Percentiles rank a stretch among this genome's conserved stretches.
Conservation (phyloP, 441 rosid species). For the Flueggea neowawraea region DNA sequence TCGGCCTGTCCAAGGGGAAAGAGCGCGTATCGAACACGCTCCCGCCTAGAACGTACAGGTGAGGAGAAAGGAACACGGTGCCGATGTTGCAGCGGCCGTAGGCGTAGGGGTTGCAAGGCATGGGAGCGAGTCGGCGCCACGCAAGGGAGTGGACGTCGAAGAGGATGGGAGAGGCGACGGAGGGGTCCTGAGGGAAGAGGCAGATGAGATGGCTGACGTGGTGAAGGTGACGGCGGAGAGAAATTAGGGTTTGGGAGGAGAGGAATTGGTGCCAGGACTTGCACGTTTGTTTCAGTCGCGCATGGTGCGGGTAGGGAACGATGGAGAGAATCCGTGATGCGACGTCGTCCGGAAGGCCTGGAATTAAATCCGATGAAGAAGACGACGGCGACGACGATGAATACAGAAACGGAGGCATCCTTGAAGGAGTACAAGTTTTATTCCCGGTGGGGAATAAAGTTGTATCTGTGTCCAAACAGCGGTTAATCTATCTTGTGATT, state of each 20-base stretch:
- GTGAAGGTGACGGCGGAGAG: constrained; percentile 42
- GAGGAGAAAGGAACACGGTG: constrained; percentile 54
- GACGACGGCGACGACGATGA: no score
- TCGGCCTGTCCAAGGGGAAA: constrained; percentile 76
- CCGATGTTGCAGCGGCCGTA: constrained; percentile 90
- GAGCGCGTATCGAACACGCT: constrained; percentile 84
- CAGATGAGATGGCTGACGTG: constrained; percentile 59
- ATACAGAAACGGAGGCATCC: no score
- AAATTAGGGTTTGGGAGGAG: constrained; percentile 63
- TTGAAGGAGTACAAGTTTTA: no score
- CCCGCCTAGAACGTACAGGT: constrained; percentile 79
- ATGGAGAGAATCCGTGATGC: constrained; percentile 53
- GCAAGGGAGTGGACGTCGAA: constrained; percentile 69
- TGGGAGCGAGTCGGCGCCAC: constrained; percentile 69
- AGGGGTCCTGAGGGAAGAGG: constrained; percentile 85
- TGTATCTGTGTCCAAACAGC: no score
- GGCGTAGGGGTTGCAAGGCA: constrained; percentile 77
- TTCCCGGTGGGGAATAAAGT: no score
- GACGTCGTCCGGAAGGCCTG: constrained; percentile 77
- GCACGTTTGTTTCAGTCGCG: constrained; percentile 68
- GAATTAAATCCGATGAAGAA: constrained; percentile 23
- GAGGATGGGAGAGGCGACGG: constrained; percentile 67
- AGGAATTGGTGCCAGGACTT: constrained; percentile 72
- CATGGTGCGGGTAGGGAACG: constrained; percentile 71
- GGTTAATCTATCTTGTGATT: no score